Percentiles rank a stretch among this genome's conserved stretches.
phyloP scores from a whole-genome alignment of 129 eudicot genomes.

The Chrysanthemum lavandulifolium region DNA sequence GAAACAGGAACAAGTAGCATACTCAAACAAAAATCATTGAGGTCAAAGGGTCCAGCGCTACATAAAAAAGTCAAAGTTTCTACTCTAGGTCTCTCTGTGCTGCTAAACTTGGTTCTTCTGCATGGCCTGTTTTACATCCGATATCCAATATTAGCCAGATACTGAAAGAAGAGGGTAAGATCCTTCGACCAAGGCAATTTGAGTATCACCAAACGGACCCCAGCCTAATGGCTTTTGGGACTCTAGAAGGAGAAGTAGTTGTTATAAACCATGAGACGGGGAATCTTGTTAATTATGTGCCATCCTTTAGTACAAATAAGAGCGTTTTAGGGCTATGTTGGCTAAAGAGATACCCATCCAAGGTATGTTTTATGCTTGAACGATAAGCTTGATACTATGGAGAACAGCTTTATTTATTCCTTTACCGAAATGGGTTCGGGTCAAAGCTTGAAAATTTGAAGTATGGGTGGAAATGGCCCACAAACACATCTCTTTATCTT shows the following conservation, averaged over 20 bases:
- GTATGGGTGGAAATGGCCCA: background rate
- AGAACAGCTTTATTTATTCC: background rate
- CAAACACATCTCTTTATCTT: background rate
- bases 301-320: constrained; percentile 42
- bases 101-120: constrained; percentile 65
- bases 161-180: constrained; percentile 33
- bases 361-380: constrained; percentile 46
- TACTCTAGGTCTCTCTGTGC: constrained; percentile 73
- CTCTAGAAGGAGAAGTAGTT: constrained; percentile 78
- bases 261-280: constrained; percentile 71
- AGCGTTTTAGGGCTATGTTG: constrained; percentile 90
- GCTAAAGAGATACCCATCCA: constrained; percentile 70
- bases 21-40: constrained; percentile 26
- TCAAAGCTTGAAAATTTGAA: background rate
- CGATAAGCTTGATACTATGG: too few relatives aligned
- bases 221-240: constrained; percentile 76
- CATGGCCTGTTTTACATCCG: constrained; percentile 53
- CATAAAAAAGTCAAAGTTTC: constrained; percentile 43
- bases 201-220: constrained; percentile 80
- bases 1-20: constrained; percentile 53
- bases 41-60: constrained; percentile 33
- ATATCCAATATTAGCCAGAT: constrained; percentile 42
- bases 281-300: constrained; percentile 45
- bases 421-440: background rate
- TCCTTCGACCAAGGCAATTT: constrained; percentile 78